A percentile compares a stretch with the other conserved stretches of the same genome.
These are phyloP conservation scores for Candida vartiovaarae DNA, from an alignment of 805 yeast genomes.

Conservation along the genomic window DNA sequence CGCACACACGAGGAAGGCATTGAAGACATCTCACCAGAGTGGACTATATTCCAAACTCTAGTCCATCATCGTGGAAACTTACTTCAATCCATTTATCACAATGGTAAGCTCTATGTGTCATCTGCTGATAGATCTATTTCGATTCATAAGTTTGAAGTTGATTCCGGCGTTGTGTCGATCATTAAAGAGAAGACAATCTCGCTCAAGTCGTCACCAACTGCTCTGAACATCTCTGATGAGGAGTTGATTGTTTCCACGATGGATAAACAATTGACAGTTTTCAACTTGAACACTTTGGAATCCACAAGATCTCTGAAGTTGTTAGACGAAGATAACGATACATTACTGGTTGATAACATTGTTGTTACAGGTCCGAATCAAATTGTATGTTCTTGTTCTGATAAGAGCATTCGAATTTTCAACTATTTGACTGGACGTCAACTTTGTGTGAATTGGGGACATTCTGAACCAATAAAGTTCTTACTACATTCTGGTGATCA, in stretches of 20 bases:
- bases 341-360: conserved; percentile 39
- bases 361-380: conserved; percentile 23
- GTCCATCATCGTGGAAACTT: conserved; percentile 51
- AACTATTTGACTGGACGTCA: conserved; percentile 39
- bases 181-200: conserved; percentile 40
- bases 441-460: conserved; percentile 52
- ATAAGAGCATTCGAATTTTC: conserved; percentile 50
- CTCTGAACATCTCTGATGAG: conserved; percentile 28
- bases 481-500: conserved; percentile 18
- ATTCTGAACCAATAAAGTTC: conserved; percentile 42
- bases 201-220: conserved; percentile 43
- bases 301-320: conserved; percentile 33
- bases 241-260: conserved; percentile 45
- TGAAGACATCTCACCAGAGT: conserved; percentile 23
- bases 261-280: conserved; percentile 42
- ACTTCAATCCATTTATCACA: conserved; percentile 27
- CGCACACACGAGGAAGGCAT: conserved; percentile 9
- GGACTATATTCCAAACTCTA: conserved; percentile 56
- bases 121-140: conserved; percentile 59
- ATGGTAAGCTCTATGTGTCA: conserved; percentile 37
- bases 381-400: conserved; percentile 41
- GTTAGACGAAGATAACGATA: conserved; percentile 34
- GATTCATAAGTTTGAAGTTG: conserved; percentile 34
- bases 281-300: conserved; percentile 29
- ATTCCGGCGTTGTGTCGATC: conserved; percentile 19